phyloP scores from a whole-genome alignment of 768 basidiomycete genomes.

The Cantharellus anzutake region DNA sequence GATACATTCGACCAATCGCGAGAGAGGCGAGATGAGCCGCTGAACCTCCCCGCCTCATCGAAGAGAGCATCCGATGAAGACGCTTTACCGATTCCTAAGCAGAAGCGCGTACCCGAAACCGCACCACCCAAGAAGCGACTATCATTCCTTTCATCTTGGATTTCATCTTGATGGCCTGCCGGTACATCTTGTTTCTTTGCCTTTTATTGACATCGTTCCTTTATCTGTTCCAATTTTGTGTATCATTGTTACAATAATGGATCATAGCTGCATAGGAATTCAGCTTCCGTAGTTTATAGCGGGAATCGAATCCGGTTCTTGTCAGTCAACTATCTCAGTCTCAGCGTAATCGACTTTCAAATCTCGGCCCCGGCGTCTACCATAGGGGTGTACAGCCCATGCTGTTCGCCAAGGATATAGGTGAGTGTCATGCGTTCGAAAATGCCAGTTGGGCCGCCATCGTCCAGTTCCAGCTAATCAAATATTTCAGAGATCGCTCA shows the following conservation, averaged over 20 bases:
- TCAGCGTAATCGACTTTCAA: no score
- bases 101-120: neutral
- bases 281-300: no score
- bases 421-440: conserved; percentile 59
- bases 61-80: neutral
- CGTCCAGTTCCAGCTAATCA: conserved; percentile 39
- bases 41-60: neutral
- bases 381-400: conserved; percentile 41
- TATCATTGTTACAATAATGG: no score
- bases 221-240: no score
- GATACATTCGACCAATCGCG: neutral
- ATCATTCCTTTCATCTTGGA: neutral
- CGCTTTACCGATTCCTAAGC: neutral
- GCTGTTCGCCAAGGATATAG: conserved; percentile 68
- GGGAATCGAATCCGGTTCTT: no score
- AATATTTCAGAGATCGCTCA: neutral
- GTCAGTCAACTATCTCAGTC: no score
- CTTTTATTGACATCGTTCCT: no score
- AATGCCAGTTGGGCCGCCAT: conserved; percentile 29
- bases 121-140: neutral
- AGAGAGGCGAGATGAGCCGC: neutral
- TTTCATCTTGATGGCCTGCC: no score
- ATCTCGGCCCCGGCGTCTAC: conserved; percentile 7
- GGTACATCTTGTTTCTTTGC: no score
- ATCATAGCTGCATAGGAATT: no score